Evolutionary conservation across 75 land plant species (phyloP), one percentile per base, ranked within the genome.

Genomic region (Larix kaempferi): DNA sequence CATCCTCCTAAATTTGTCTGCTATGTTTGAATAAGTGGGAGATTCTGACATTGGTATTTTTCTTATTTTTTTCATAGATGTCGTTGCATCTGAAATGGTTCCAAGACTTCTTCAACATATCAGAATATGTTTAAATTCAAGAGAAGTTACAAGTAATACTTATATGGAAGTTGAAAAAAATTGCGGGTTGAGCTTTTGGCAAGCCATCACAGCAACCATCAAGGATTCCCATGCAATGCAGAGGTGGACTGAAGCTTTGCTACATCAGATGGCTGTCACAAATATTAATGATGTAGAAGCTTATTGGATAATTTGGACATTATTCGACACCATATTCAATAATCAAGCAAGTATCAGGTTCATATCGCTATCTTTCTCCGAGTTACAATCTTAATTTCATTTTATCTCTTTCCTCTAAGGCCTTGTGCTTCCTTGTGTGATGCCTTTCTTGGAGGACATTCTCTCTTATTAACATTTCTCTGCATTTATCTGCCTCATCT

Each of bases 141-240:
- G 61, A 26, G 26, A 3, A 56, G 69, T 62, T 61, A 52, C 35
- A 59, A 37, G 5, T 56, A 16, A 2, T 75, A 41, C 62, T 33
- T 80, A 60, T 49, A 27, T 49, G 12, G 78, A 35, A 57, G 73
- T 88, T 61, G 71, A 73, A 71, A 75, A 84, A 74, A 59, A 66
- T 25, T 75, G 79, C 27, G 78, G 76, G 79, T 80, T 74, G 8
- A 82, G 29, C 26, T 84, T 89, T 73, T 96, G 99, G 99, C 76
- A 71, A 29, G 82, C 64, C 15, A 56, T 96, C 22, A 75, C 87
- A 25, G 81, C 79, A 59, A 74, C 86, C 67, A 79, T 96, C 12
- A 89, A 79, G 82, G 99, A 96, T 74, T 74, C 82, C n/a, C 82
- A 92, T 89, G 88, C 95, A 69, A 84, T 90, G 37, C 95, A 94